Evolutionary conservation across 306 rosid species (phyloP).

Genomic region (Neltuma alba): DNA sequence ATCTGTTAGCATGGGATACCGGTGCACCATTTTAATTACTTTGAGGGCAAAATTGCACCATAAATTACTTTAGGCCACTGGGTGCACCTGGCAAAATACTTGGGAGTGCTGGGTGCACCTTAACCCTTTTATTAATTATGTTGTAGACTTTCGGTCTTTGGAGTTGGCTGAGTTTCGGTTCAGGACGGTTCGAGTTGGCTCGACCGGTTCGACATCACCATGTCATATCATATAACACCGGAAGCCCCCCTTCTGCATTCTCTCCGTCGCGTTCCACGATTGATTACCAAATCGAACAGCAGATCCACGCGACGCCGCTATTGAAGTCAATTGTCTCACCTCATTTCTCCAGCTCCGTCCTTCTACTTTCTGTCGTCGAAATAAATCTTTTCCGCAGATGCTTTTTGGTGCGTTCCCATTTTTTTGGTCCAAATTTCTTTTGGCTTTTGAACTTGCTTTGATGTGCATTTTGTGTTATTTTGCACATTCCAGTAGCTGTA

Average conservation of each 20-base stretch:
- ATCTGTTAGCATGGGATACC: too few relatives aligned
- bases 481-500: background rate
- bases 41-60: too few relatives aligned
- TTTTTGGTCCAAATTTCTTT: background rate
- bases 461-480: background rate
- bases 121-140: too few relatives aligned
- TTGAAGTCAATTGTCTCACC: constrained; percentile 22
- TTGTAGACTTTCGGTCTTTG: too few relatives aligned
- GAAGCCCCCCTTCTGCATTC: background rate
- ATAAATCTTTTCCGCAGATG: background rate
- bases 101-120: too few relatives aligned
- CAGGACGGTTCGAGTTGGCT: background rate
- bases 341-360: background rate
- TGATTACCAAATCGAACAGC: background rate
- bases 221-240: background rate
- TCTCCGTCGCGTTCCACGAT: background rate
- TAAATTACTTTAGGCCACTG: too few relatives aligned
- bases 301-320: background rate
- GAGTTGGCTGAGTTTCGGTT: background rate
- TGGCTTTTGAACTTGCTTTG: background rate
- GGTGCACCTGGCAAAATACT: too few relatives aligned
- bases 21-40: too few relatives aligned
- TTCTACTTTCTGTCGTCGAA: background rate
- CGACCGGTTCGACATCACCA: background rate
- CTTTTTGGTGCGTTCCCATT: constrained; percentile 21